phyloP scores from a whole-genome alignment of 2,329 filamentous ascomycete genomes.

The Beauveria caledonica region DNA sequence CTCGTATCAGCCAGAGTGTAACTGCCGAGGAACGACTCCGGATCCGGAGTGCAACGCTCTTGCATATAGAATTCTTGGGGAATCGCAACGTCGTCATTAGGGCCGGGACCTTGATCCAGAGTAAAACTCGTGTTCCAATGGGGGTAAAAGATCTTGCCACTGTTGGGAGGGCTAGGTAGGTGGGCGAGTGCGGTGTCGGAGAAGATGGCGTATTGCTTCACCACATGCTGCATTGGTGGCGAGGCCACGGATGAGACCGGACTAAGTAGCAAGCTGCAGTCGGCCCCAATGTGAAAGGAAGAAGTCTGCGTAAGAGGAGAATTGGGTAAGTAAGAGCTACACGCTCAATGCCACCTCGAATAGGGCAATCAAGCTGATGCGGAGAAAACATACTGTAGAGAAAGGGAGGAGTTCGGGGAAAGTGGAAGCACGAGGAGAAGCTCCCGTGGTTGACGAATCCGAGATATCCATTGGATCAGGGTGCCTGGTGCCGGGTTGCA shows the following conservation, averaged over 20 bases:
- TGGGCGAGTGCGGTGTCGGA: conserved; percentile 29
- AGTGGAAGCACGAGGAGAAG: background rate
- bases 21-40: conserved; percentile 28
- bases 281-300: conserved; percentile 26
- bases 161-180: conserved; percentile 40
- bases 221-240: conserved; percentile 37
- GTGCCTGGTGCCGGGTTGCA: background rate
- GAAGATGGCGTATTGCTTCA: conserved; percentile 32
- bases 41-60: conserved; percentile 29
- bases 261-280: conserved; percentile 40
- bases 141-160: conserved; percentile 34
- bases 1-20: conserved; percentile 27
- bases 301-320: conserved; percentile 13
- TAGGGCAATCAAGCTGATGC: background rate
- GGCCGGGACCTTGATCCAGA: conserved; percentile 17
- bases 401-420: conserved; percentile 5
- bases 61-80: conserved; percentile 31
- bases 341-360: background rate
- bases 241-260: conserved; percentile 42
- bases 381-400: background rate
- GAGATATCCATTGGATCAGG: background rate
- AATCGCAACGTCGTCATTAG: conserved; percentile 26
- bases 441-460: background rate
- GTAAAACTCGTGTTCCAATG: conserved; percentile 34
- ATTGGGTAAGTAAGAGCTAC: background rate